A percentile compares a stretch with the other conserved stretches of the same genome.
These are phyloP conservation scores for Farysia itapuensis DNA, from an alignment of 1,284 basidiomycete genomes.

Conservation along the genomic window DNA sequence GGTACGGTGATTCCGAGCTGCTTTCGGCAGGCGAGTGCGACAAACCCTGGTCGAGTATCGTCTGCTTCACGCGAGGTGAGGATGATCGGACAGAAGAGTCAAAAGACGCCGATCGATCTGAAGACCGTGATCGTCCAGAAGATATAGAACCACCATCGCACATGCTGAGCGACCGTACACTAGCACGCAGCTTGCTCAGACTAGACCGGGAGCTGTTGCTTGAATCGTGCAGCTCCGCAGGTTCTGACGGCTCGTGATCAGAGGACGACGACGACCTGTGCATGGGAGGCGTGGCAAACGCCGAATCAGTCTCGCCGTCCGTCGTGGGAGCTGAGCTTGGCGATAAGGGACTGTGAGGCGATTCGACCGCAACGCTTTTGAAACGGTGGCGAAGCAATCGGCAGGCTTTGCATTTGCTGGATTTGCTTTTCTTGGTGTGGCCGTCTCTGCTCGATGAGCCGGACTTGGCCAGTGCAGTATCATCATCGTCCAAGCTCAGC, in stretches of 20 bases:
- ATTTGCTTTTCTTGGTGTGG: constrained; percentile 29
- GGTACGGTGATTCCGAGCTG: constrained; percentile 23
- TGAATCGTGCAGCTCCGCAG: too few species aligned
- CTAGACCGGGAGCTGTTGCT: constrained; percentile 4
- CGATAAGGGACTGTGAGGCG: constrained; percentile 16
- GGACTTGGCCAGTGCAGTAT: constrained; percentile 5
- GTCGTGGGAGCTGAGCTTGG: constrained; percentile 28
- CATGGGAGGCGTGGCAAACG: background rate
- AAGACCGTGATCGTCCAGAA: constrained; percentile 11
- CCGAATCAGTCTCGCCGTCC: constrained; percentile 23
- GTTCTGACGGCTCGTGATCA: background rate
- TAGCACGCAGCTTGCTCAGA: constrained; percentile 21
- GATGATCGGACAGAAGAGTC: constrained; percentile 8
- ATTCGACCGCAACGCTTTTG: constrained; percentile 9
- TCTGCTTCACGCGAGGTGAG: constrained; percentile 4
- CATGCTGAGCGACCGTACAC: constrained; percentile 29
- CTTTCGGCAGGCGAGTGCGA: constrained; percentile 30
- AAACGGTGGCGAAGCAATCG: constrained; percentile 27
- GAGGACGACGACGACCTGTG: background rate
- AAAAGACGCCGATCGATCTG: constrained; percentile 7
- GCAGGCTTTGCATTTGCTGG: constrained; percentile 33
- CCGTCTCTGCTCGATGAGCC: constrained; percentile 29
- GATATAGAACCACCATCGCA: constrained; percentile 4
- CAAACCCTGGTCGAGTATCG: constrained; percentile 22
- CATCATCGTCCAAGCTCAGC: constrained; percentile 21